phyloP scores from a whole-genome alignment of 495 filamentous ascomycete species.

The Schizothecium vesticola region DNA sequence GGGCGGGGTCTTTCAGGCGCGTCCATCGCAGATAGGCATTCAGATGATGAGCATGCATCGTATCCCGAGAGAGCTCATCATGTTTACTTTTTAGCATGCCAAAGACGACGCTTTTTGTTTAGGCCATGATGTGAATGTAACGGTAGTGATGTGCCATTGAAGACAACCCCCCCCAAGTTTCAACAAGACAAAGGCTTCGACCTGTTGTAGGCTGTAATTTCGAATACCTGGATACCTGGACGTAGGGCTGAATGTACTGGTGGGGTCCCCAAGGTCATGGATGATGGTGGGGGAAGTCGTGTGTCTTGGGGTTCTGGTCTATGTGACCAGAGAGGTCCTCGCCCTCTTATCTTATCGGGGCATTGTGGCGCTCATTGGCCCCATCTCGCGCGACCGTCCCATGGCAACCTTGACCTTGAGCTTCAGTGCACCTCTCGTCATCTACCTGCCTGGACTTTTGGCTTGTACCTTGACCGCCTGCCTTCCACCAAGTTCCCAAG shows the following conservation, averaged over 20 bases:
- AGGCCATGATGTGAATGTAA: neutral
- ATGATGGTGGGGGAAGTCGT: neutral
- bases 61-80: constrained; percentile 13
- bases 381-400: neutral
- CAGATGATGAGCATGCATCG: constrained; percentile 14
- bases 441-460: neutral
- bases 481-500: neutral
- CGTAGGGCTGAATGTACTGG: neutral
- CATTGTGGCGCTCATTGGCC: constrained; percentile 2
- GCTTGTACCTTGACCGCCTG: neutral
- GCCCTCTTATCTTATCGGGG: constrained; percentile 8
- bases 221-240: neutral
- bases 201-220: no score
- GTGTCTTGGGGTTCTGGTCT: neutral
- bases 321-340: neutral
- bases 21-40: constrained; percentile 13
- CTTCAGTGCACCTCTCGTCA: neutral
- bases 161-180: neutral
- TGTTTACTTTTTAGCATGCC: constrained; percentile 7
- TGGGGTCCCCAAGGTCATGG: neutral
- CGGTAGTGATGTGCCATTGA: neutral
- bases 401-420: neutral
- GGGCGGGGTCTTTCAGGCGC: constrained; percentile 1
- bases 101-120: neutral
- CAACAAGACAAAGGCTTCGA: no score